Base-by-base conservation (phyloP, 1,284 basidiomycete species). In the Malassezia sympodialis region DNA sequence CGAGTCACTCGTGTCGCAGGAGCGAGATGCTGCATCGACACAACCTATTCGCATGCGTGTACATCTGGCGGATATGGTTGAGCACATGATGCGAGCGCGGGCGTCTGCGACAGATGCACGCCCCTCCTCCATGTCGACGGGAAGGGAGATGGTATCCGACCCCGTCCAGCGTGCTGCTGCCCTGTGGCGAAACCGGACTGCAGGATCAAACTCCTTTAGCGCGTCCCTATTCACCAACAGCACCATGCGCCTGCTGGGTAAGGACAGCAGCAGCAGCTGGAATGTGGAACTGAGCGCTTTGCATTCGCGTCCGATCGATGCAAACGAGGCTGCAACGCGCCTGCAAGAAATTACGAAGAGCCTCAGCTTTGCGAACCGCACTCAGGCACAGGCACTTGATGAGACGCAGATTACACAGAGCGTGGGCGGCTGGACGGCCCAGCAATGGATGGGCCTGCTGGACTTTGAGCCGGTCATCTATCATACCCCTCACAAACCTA, bases 401-500 rank as follows among this genome's bases (percentile, higher is more conserved):
- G 48, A 63, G 8, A 52, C 62, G 23, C 30, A 30, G 28, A 51
- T 49, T 24, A 39, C 48, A n/a, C 1, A 50, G 31, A 42, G 40
- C 30, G 27, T 12, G 2, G 51, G 47, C 23, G 37, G 44, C 7
- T 44, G 42, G 51, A 53, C 39, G 11, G 63, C 64, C 10, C 63
- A 66, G 40, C 54, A 61, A 27, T 48, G 60, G 19, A 61, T 65
- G 40, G 65, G 62, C 10, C 49, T 72, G 27, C 49, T 70, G 1
- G 68, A 68, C 49, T 73, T 75, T 60, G 57, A 68, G 49, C 73
- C 66, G 0, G 59, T 65, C 44, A 46, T 65, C 48, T 66, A 72
- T 43, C 68, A 68, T 60, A 42, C 53, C 17, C 60, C 66, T n/a
- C 72, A 75, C 58, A 48, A 57, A 23, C 76, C 84, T 32, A 81